Evolutionary conservation across 2,329 filamentous ascomycete genomes (phyloP).

Genomic region (Botrytis elliptica): DNA sequence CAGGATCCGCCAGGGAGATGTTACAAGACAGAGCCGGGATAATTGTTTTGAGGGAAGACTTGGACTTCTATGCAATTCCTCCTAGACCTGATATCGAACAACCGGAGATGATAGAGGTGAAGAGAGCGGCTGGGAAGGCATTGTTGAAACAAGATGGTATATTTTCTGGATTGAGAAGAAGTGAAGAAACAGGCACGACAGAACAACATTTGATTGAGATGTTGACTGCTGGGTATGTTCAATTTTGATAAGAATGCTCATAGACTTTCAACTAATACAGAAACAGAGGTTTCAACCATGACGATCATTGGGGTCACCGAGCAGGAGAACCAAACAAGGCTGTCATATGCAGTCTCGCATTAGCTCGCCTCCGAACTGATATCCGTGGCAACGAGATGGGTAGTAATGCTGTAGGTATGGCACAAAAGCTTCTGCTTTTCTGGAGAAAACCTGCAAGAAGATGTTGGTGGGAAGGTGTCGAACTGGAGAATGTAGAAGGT

Average conservation of each 20-base stretch:
- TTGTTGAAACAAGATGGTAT: constrained; percentile 88
- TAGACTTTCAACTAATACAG: constrained; percentile 1
- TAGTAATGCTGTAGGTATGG: constrained; percentile 88
- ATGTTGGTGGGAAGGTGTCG: constrained; percentile 99
- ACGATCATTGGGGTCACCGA: constrained; percentile 93
- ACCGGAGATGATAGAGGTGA: constrained; percentile 91
- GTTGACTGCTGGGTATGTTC: constrained; percentile 88
- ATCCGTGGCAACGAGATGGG: constrained; percentile 76
- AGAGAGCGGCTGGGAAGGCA: constrained; percentile 85
- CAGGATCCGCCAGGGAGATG: constrained; percentile 70
- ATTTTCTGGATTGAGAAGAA: constrained; percentile 91
- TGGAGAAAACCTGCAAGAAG: constrained; percentile 95
- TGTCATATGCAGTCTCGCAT: constrained; percentile 92
- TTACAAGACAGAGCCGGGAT: constrained; percentile 88
- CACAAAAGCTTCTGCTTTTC: constrained; percentile 94
- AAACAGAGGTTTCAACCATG: constrained; percentile 86
- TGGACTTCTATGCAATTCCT: constrained; percentile 97
- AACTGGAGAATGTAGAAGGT: constrained; percentile 84
- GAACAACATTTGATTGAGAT: constrained; percentile 99
- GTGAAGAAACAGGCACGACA: constrained; percentile 92
- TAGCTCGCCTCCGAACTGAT: constrained; percentile 89
- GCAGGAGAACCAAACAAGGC: constrained; percentile 98
- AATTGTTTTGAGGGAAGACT: constrained; percentile 91
- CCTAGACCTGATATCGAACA: constrained; percentile 81
- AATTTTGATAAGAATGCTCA: neutral